A percentile compares a stretch with the other conserved stretches of the same genome.
Conservation (phyloP, 106 monocot species). For the Allium cepa region DNA sequence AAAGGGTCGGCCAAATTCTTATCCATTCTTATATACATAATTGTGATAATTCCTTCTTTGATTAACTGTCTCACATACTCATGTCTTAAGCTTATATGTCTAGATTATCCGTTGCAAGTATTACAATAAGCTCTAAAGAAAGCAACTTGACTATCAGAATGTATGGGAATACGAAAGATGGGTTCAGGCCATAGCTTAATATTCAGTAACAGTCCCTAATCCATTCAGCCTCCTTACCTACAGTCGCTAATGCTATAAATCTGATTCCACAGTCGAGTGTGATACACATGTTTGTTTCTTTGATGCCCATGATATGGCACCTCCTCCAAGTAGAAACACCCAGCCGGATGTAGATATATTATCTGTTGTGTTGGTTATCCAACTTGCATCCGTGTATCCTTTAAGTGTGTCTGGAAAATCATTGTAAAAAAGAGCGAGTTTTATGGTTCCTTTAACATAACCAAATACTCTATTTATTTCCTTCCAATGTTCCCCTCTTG, state of each 20-base stretch:
- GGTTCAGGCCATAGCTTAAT: background rate
- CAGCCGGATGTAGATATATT: background rate
- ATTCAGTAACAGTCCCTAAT: conserved; percentile 1
- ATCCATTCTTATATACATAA: background rate
- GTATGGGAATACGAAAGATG: background rate
- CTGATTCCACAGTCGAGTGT: background rate
- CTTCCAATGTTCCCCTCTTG: background rate
- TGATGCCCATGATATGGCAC: background rate
- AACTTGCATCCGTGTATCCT: background rate
- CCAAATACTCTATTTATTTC: background rate
- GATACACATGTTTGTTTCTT: conserved; percentile 2
- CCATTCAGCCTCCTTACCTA: conserved; percentile 4
- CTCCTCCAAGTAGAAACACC: background rate
- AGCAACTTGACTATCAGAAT: background rate
- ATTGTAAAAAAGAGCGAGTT: background rate
- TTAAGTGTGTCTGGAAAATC: background rate
- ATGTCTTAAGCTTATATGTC: background rate
- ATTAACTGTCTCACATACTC: background rate
- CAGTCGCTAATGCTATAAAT: background rate
- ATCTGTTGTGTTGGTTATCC: background rate
- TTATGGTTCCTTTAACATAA: background rate
- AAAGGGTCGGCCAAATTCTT: background rate
- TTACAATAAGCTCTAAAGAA: background rate
- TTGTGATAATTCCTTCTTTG: background rate
- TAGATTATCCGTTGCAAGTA: background rate